Evolutionary conservation across 345 rosid species (phyloP).

Genomic region (Linum usitatissimum): DNA sequence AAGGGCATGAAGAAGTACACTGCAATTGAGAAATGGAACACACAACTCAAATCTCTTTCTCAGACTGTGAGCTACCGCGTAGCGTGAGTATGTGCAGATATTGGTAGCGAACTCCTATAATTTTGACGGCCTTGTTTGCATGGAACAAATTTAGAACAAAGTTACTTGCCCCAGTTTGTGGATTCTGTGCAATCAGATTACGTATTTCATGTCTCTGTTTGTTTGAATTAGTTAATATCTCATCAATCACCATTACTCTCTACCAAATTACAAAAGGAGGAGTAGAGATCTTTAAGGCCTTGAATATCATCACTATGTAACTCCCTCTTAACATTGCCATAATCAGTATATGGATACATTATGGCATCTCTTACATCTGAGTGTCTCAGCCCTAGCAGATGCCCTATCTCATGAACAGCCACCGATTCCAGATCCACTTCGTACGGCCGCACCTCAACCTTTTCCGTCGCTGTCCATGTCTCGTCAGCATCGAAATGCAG

Average conservation of each 20-base stretch:
- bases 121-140: too few species aligned
- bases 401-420: conserved; percentile 23
- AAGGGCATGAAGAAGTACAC: conserved; percentile 90
- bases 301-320: not conserved
- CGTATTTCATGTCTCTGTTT: too few species aligned
- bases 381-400: conserved; percentile 21
- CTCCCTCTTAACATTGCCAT: not conserved
- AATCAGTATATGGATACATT: conserved; percentile 9
- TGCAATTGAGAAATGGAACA: conserved; percentile 92
- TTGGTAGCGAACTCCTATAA: too few species aligned
- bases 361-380: conserved; percentile 10
- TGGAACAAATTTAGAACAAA: too few species aligned
- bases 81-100: conserved; percentile 23
- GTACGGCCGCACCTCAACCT: not conserved
- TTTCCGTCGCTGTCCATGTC: conserved; percentile 8
- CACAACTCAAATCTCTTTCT: conserved; percentile 70
- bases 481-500: conserved; percentile 22
- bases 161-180: too few species aligned
- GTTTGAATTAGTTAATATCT: too few species aligned
- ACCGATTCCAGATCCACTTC: conserved; percentile 23
- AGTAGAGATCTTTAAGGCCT: too few species aligned
- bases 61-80: conserved; percentile 61
- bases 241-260: too few species aligned
- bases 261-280: too few species aligned
- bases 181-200: too few species aligned